A percentile compares a stretch with the other conserved stretches of the same genome.
Evolutionary conservation across 331 rosid species (phyloP).

Genomic region (Erythrophleum ivorense): DNA sequence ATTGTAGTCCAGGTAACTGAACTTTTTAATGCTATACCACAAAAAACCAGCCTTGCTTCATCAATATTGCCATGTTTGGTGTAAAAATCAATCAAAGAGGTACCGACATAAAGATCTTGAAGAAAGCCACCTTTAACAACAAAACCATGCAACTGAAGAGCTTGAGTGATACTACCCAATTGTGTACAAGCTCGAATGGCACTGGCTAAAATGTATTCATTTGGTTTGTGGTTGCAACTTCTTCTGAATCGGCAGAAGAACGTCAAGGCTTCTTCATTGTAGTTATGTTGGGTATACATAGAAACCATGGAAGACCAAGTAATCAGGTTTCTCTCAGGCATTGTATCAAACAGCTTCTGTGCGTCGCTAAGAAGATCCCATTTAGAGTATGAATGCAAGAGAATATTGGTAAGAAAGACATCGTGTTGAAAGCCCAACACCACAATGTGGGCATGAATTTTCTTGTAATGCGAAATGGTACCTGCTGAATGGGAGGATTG

Average conservation of each 20-base stretch:
- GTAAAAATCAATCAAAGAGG: constrained; percentile 80
- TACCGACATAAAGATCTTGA: constrained; percentile 76
- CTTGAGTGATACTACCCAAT: constrained; percentile 49
- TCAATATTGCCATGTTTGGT: constrained; percentile 60
- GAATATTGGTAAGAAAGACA: constrained; percentile 65
- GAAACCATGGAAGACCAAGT: constrained; percentile 86
- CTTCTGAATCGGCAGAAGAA: constrained; percentile 53
- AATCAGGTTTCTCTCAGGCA: constrained; percentile 64
- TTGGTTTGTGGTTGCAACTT: constrained; percentile 53
- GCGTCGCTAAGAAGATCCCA: constrained; percentile 49
- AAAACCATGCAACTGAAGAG: constrained; percentile 64
- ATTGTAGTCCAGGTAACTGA: constrained; percentile 81
- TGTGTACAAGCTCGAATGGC: constrained; percentile 66
- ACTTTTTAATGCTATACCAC: constrained; percentile 55
- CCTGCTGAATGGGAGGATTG: constrained; percentile 42
- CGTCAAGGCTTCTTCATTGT: constrained; percentile 52
- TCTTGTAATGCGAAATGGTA: constrained; percentile 43
- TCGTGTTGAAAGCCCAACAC: constrained; percentile 58
- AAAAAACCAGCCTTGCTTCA: constrained; percentile 70
- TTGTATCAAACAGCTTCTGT: constrained; percentile 60
- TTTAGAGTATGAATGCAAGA: constrained; percentile 55
- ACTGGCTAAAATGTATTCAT: constrained; percentile 74
- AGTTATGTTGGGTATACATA: constrained; percentile 61
- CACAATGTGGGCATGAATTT: constrained; percentile 63
- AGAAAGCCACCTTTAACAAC: constrained; percentile 64